Evolutionary conservation across 768 basidiomycete species (phyloP).

Genomic region (Hygrocybe coccinea): DNA sequence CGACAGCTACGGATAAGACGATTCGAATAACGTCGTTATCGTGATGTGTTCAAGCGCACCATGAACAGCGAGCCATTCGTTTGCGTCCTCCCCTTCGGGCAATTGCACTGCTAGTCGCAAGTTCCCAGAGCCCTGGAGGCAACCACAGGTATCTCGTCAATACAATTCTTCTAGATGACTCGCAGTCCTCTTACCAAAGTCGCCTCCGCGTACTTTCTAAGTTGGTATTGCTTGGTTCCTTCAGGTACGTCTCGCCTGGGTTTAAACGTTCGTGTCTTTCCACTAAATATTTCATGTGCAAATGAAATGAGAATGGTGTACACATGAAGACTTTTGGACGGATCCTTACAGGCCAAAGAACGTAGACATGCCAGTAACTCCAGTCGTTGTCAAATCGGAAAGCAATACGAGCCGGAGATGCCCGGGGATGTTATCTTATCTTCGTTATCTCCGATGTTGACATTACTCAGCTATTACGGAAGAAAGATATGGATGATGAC

Average conservation of each 20-base stretch:
- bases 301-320: constrained; percentile 9
- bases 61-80: constrained; percentile 99
- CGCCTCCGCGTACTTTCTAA: constrained; percentile 97
- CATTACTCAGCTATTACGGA: too few species aligned
- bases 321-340: constrained; percentile 1
- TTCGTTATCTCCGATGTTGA: too few species aligned
- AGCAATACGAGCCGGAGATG: neutral
- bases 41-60: constrained; percentile 46
- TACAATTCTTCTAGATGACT: neutral
- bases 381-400: too few species aligned
- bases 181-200: constrained; percentile 57
- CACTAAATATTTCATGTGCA: constrained; percentile 39
- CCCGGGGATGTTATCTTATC: constrained; percentile 1
- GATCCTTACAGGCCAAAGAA: constrained; percentile 78
- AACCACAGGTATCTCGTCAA: neutral
- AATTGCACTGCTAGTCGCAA: constrained; percentile 85
- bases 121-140: constrained; percentile 85
- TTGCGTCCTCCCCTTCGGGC: constrained; percentile 94
- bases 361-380: constrained; percentile 68
- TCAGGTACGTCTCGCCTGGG: constrained; percentile 92
- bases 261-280: constrained; percentile 93
- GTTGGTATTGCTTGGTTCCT: constrained; percentile 95
- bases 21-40: neutral
- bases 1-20: constrained; percentile 62
- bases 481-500: neutral